These are phyloP conservation scores for Trichoderma aggressivum DNA, from an alignment of 2,329 filamentous ascomycete genomes.

Conservation along the genomic window DNA sequence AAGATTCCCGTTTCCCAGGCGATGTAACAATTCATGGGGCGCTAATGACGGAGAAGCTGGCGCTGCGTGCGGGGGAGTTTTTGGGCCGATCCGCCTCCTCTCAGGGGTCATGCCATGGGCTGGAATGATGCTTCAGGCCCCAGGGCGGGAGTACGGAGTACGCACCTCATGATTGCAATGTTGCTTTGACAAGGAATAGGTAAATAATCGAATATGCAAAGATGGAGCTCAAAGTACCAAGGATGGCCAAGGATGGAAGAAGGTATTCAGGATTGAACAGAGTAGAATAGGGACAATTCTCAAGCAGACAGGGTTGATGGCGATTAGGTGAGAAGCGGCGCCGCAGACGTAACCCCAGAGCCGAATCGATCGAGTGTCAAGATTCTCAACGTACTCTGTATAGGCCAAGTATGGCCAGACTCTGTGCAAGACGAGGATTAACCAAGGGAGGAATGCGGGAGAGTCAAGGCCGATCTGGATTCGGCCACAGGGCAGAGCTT, in stretches of 20 bases:
- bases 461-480: background rate
- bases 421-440: background rate
- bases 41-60: background rate
- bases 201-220: background rate
- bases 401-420: background rate
- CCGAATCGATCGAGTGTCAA: background rate
- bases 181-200: background rate
- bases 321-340: background rate
- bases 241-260: background rate
- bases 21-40: background rate
- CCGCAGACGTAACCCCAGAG: background rate
- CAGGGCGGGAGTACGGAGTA: too few species aligned
- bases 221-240: background rate
- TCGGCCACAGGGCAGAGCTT: background rate
- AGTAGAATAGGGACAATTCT: background rate
- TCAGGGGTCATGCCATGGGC: background rate
- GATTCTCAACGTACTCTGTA: background rate
- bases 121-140: background rate
- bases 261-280: background rate
- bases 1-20: constrained; percentile 3
- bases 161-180: constrained; percentile 20
- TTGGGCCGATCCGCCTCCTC: background rate
- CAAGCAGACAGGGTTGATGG: background rate
- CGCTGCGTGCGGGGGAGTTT: constrained; percentile 15
- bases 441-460: background rate